phyloP scores from a whole-genome alignment of 805 yeast genomes.

The Dipodascopsis uninucleata region DNA sequence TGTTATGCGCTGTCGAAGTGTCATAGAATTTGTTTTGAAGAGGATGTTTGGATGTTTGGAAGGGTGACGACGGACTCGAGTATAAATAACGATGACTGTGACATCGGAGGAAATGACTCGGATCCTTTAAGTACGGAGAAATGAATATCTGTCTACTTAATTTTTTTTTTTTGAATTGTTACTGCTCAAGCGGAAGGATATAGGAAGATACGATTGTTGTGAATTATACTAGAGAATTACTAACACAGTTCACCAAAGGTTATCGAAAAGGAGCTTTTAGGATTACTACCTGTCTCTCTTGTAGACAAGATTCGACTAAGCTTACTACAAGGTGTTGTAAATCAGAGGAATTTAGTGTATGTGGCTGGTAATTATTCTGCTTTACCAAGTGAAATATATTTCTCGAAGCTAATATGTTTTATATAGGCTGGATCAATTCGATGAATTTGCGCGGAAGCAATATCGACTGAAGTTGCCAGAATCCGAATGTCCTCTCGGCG shows the following conservation, averaged over 20 bases:
- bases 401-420: neutral
- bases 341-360: slow-evolving; percentile 22
- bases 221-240: slow-evolving; percentile 7
- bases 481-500: slow-evolving; percentile 18
- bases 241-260: slow-evolving; percentile 29
- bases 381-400: neutral
- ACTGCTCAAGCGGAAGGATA: neutral
- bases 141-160: too few species aligned
- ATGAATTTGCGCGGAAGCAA: slow-evolving; percentile 24
- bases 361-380: neutral
- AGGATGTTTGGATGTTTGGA: too few species aligned
- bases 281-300: slow-evolving; percentile 26
- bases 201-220: neutral
- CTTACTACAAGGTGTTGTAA: slow-evolving; percentile 22
- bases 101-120: too few species aligned
- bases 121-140: too few species aligned
- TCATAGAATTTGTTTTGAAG: too few species aligned
- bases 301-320: slow-evolving; percentile 22
- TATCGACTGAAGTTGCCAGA: slow-evolving; percentile 22
- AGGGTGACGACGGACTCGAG: too few species aligned
- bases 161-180: neutral
- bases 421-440: slow-evolving; percentile 20
- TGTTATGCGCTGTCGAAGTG: neutral
- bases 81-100: too few species aligned
- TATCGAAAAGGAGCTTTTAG: slow-evolving; percentile 36